A percentile compares a stretch with the other conserved stretches of the same genome.
Conservation (phyloP, 2,329 filamentous ascomycete species). For the Cladophialophora psammophila region DNA sequence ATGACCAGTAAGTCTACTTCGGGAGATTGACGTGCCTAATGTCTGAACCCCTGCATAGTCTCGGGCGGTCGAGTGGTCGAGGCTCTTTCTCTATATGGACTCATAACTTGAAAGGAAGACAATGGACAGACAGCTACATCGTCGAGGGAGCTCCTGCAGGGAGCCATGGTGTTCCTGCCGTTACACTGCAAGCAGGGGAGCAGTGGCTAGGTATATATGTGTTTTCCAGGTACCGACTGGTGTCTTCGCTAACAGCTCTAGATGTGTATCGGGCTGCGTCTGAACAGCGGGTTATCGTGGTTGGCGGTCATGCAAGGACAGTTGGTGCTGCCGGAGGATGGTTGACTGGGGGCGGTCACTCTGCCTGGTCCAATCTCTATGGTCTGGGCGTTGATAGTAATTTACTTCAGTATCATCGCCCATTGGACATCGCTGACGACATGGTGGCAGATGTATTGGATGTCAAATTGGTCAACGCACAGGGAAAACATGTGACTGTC, state of each 20-base stretch:
- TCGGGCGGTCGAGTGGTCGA: conserved; percentile 42
- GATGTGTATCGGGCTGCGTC: conserved; percentile 42
- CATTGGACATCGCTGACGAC: background rate
- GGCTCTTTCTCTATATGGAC: conserved; percentile 44
- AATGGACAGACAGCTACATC: conserved; percentile 40
- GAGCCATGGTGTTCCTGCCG: conserved; percentile 37
- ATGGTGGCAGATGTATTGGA: conserved; percentile 38
- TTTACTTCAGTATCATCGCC: conserved; percentile 12
- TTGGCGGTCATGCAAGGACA: conserved; percentile 41
- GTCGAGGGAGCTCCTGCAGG: conserved; percentile 37
- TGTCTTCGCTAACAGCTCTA: conserved; percentile 16
- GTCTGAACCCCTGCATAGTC: conserved; percentile 27
- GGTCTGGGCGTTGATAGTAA: conserved; percentile 43
- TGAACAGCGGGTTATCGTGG: conserved; percentile 39
- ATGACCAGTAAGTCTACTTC: conserved; percentile 40
- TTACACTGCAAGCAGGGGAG: conserved; percentile 43
- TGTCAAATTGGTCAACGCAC: conserved; percentile 39
- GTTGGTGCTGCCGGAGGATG: conserved; percentile 44
- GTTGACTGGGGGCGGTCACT: conserved; percentile 43
- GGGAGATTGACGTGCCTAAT: background rate
- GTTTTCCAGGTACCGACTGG: background rate
- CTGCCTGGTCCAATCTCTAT: conserved; percentile 41
- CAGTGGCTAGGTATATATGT: conserved; percentile 39
- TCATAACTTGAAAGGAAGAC: conserved; percentile 42
- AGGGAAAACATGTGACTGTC: conserved; percentile 36